These are phyloP conservation scores for Pleurotus platypus DNA, from an alignment of 768 basidiomycete species.

Conservation along the genomic window DNA sequence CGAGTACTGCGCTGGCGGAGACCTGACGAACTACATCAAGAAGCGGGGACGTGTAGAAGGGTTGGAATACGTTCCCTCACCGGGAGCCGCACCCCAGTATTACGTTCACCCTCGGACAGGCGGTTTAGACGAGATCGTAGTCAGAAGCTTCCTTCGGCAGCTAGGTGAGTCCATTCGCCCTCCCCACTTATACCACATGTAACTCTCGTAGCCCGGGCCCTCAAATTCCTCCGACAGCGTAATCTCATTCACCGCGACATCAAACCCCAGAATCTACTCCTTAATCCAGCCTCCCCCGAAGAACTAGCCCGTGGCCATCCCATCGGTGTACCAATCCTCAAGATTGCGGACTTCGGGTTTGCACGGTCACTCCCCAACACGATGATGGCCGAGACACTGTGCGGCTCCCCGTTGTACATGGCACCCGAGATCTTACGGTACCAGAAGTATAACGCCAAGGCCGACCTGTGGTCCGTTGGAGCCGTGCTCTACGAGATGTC, in stretches of 20 bases:
- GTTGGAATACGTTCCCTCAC: conserved; percentile 73
- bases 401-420: conserved; percentile 99
- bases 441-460: conserved; percentile 97
- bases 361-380: conserved; percentile 88
- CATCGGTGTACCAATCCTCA: conserved; percentile 88
- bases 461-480: conserved; percentile 97
- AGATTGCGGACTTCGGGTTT: conserved; percentile 98
- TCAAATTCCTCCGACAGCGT: conserved; percentile 85
- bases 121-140: conserved; percentile 86
- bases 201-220: conserved; percentile 73
- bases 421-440: conserved; percentile 97
- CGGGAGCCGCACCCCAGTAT: conserved; percentile 70
- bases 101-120: conserved; percentile 91
- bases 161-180: conserved; percentile 52
- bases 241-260: conserved; percentile 96
- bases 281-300: conserved; percentile 76
- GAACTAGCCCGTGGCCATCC: conserved; percentile 89
- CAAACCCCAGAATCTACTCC: conserved; percentile 92
- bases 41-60: conserved; percentile 92
- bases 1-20: conserved; percentile 95
- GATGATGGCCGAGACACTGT: conserved; percentile 96
- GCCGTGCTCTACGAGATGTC: conserved; percentile 96
- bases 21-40: conserved; percentile 96
- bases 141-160: conserved; percentile 90
- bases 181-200: conserved; percentile 1